Evolutionary conservation across 139 green algal species (phyloP), one percentile per base, ranked within the genome.

Genomic region (Pseudopediastrum boryanum): DNA sequence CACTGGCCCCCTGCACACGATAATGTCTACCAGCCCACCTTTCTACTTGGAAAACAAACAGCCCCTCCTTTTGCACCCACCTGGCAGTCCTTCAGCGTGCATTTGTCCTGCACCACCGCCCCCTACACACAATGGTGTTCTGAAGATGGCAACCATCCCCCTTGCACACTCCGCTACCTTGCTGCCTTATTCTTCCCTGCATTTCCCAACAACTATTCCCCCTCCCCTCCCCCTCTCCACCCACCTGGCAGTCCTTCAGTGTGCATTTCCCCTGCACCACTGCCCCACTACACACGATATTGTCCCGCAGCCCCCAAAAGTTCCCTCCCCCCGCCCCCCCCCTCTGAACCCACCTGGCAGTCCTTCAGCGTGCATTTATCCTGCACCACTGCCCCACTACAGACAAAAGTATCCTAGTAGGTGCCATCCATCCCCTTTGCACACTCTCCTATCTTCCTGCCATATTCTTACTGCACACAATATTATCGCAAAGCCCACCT

Each of bases 11-110:
- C 25, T 69, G 65, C 89, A 90, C 33, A 98, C 44, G 56, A 98
- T 87, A 43, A 73, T 90, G 82, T 92, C 93, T 79, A 97, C 92
- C 29, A 98, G n/a, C n/a, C n/a, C n/a, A n/a, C n/a, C n/a, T n/a
- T n/a, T n/a, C n/a, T n/a, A n/a, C n/a, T n/a, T n/a, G n/a, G n/a
- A n/a, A n/a, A n/a, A n/a, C n/a, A n/a, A n/a, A n/a, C n/a, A n/a
- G n/a, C n/a, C n/a, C n/a, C n/a, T n/a, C n/a, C n/a, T 39, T 27
- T 27, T 27, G 6, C 54, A 13, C 54, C 54, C 9, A n/a, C 7
- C 54, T n/a, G n/a, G n/a, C n/a, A n/a, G n/a, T n/a, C n/a, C n/a
- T n/a, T n/a, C n/a, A n/a, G n/a, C n/a, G n/a, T n/a, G n/a, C n/a
- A n/a, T n/a, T n/a, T n/a, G n/a, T n/a, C n/a, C n/a, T n/a, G n/a